phyloP scores from a whole-genome alignment of 805 yeast genomes.

The Ogataea minuta region DNA sequence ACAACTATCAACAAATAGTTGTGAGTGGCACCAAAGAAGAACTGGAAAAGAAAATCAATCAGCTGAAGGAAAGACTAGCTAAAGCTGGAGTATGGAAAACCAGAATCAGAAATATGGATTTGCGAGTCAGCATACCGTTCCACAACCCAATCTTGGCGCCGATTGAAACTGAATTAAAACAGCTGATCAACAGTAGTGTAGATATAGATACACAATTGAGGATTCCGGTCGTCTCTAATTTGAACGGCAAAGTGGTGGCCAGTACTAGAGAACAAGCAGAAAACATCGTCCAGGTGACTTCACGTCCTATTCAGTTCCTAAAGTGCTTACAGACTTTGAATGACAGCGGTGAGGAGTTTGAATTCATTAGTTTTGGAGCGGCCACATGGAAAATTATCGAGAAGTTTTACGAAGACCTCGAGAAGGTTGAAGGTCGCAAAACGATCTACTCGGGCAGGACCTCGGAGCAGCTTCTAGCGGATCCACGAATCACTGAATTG shows the following conservation, averaged over 20 bases:
- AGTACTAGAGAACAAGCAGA: conserved; percentile 23
- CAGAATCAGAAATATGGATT: conserved; percentile 27
- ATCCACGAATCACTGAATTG: conserved; percentile 42
- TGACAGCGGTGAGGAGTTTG: conserved; percentile 9
- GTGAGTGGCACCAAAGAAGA: conserved; percentile 29
- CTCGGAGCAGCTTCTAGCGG: conserved; percentile 5
- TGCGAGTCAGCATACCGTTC: conserved; percentile 34
- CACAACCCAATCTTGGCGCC: conserved; percentile 33
- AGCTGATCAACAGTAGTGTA: conserved; percentile 11
- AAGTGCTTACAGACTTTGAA: conserved; percentile 30
- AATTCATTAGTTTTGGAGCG: conserved; percentile 32
- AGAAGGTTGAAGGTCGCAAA: conserved; percentile 7
- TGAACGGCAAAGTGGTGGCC: conserved; percentile 26
- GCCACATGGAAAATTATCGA: conserved; percentile 29
- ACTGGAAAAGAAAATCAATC: conserved; percentile 15
- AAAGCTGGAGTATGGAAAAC: conserved; percentile 23
- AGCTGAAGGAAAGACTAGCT: conserved; percentile 16
- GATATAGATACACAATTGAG: conserved; percentile 8
- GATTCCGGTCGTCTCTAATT: conserved; percentile 32
- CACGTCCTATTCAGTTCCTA: conserved; percentile 33
- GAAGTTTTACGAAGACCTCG: conserved; percentile 25
- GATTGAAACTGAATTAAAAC: conserved; percentile 26
- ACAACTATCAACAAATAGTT: conserved; percentile 36
- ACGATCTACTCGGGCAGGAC: neutral
- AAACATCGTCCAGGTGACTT: conserved; percentile 32